phyloP scores from a whole-genome alignment of 1,284 basidiomycete genomes.

The Afroboletus lepidellus region DNA sequence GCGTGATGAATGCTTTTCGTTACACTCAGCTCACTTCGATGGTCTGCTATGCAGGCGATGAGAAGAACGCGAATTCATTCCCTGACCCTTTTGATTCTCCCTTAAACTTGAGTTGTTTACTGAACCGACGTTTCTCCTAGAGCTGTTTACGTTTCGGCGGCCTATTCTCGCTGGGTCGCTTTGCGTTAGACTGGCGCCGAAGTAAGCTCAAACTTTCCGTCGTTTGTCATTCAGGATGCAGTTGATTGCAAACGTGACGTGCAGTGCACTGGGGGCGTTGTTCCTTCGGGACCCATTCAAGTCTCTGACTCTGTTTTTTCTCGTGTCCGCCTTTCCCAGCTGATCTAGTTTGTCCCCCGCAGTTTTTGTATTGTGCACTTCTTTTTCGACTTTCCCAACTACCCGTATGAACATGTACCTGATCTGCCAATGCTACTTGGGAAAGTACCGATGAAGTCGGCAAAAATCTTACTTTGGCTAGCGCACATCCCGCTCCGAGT shows the following conservation, averaged over 20 bases:
- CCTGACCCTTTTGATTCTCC: conserved; percentile 35
- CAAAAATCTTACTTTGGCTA: not conserved
- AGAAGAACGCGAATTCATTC: conserved; percentile 47
- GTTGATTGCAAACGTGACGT: conserved; percentile 55
- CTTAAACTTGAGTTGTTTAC: not conserved
- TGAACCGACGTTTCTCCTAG: conserved; percentile 8
- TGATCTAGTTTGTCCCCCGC: conserved; percentile 15
- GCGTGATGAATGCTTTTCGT: conserved; percentile 50
- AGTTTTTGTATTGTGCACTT: conserved; percentile 2
- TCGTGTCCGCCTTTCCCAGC: not conserved
- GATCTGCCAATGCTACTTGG: conserved; percentile 7
- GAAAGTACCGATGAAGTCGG: not conserved
- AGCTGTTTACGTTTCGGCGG: not conserved
- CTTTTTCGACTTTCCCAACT: not conserved
- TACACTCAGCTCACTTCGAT: conserved; percentile 68
- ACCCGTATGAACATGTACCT: conserved; percentile 20
- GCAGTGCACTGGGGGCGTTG: conserved; percentile 52
- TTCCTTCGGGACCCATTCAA: conserved; percentile 76
- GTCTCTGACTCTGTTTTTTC: conserved; percentile 54
- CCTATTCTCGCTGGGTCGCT: not conserved
- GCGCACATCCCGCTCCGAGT: not conserved
- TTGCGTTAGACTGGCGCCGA: not conserved
- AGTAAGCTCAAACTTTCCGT: conserved; percentile 21
- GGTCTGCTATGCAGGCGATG: conserved; percentile 41
- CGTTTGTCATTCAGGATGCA: conserved; percentile 43